These are phyloP conservation scores for Yarrowia alimentaria DNA, from an alignment of 805 yeast genomes.

Conservation along the genomic window DNA sequence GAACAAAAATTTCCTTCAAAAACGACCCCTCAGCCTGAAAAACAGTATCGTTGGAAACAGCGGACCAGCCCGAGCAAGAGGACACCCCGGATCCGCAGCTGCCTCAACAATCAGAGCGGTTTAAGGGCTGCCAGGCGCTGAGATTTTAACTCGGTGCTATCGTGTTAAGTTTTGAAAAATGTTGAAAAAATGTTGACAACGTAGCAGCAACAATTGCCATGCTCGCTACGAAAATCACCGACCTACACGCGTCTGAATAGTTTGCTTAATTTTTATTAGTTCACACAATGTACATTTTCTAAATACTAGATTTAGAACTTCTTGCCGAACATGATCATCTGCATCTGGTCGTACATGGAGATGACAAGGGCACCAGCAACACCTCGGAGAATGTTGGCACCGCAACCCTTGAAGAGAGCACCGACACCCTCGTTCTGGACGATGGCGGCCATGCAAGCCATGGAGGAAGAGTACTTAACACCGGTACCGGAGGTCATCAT, in stretches of 20 bases:
- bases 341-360: constrained; percentile 96
- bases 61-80: no score
- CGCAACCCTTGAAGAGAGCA: constrained; percentile 97
- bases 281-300: constrained; percentile 22
- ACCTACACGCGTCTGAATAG: neutral
- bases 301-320: constrained; percentile 52
- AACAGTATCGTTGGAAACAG: no score
- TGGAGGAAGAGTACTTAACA: constrained; percentile 91
- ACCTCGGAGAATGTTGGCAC: constrained; percentile 99
- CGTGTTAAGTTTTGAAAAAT: no score
- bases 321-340: constrained; percentile 93
- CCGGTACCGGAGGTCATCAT: constrained; percentile 99
- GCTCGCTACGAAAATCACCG: no score
- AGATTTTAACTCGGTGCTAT: no score
- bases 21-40: no score
- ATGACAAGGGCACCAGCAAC: constrained; percentile 99
- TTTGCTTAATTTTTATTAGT: constrained; percentile 14
- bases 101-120: no score
- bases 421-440: constrained; percentile 93
- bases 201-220: no score
- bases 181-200: no score
- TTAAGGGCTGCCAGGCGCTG: no score
- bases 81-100: no score
- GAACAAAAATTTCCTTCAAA: no score
- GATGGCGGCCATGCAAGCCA: constrained; percentile 87